Conservation (phyloP, 1,139 yeast species). For the Zygoascus meyerae region DNA sequence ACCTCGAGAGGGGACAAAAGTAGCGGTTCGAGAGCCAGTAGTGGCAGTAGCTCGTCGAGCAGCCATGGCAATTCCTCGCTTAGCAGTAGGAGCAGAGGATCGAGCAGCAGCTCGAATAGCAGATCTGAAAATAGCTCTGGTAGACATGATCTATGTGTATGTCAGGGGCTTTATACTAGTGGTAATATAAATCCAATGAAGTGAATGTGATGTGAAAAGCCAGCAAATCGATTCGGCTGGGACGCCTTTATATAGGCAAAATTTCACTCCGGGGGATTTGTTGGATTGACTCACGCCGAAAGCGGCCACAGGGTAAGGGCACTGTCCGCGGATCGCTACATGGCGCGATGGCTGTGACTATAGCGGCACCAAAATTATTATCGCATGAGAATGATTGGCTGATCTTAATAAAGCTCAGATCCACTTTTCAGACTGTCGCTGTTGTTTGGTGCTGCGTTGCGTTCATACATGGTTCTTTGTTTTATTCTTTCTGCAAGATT, state of each 20-base stretch:
- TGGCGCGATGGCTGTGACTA: no score
- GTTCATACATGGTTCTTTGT: no score
- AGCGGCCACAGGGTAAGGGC: conserved; percentile 2
- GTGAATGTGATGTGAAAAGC: not conserved
- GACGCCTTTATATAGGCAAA: not conserved
- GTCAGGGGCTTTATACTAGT: not conserved
- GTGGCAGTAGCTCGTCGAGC: conserved; percentile 23
- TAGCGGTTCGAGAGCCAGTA: conserved; percentile 21
- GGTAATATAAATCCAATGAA: conserved; percentile 1
- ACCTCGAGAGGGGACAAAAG: conserved; percentile 42
- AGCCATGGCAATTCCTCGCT: conserved; percentile 25
- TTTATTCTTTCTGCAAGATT: no score
- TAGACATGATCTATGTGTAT: conserved; percentile 12
- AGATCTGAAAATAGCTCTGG: conserved; percentile 20
- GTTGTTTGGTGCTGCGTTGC: no score
- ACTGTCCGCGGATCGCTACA: not conserved
- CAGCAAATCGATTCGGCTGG: no score
- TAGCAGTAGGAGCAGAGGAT: conserved; percentile 16
- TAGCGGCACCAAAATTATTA: no score
- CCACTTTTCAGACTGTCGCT: no score
- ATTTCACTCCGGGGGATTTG: not conserved
- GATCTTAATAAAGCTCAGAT: no score
- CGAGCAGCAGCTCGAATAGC: conserved; percentile 23
- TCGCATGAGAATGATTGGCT: no score
- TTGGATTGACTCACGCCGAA: conserved; percentile 5